A percentile compares a stretch with the other conserved stretches of the same genome.
Evolutionary conservation across 805 yeast species (phyloP).

Genomic region (Kodamaea hsintzibuensis): DNA sequence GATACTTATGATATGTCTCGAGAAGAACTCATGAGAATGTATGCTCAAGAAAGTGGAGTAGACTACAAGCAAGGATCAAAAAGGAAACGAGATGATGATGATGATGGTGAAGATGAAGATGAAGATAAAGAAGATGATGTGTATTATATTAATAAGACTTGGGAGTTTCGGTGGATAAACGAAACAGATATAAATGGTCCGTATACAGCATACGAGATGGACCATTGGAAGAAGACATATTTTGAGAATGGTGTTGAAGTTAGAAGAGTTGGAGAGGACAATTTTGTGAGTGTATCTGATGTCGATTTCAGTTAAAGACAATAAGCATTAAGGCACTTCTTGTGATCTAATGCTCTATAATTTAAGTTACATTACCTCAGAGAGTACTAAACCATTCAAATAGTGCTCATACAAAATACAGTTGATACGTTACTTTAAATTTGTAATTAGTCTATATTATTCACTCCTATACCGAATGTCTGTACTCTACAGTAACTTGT

Average conservation of each 20-base stretch:
- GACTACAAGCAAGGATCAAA: conserved; percentile 23
- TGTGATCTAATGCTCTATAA: too few species aligned
- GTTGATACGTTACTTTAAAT: too few species aligned
- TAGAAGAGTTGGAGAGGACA: conserved; percentile 26
- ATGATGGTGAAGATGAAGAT: conserved; percentile 17
- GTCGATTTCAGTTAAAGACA: conserved; percentile 15
- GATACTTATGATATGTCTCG: conserved; percentile 54
- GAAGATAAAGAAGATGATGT: conserved; percentile 14
- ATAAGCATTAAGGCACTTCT: too few species aligned
- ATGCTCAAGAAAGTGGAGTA: conserved; percentile 44
- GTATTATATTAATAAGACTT: conserved; percentile 34
- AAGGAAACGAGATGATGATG: conserved; percentile 21
- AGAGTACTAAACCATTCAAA: too few species aligned
- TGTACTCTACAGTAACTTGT: not conserved
- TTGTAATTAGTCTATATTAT: not conserved
- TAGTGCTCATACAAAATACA: too few species aligned
- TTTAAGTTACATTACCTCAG: too few species aligned
- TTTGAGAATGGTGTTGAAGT: conserved; percentile 50
- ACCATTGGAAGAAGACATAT: conserved; percentile 51
- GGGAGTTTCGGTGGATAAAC: conserved; percentile 51
- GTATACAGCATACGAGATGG: conserved; percentile 54
- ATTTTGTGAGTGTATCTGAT: conserved; percentile 25
- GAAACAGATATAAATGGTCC: conserved; percentile 46
- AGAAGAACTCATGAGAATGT: conserved; percentile 55
- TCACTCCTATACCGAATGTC: not conserved